Evolutionary conservation across 2,329 filamentous ascomycete genomes (phyloP).

Genomic region (Colletotrichum filicis): DNA sequence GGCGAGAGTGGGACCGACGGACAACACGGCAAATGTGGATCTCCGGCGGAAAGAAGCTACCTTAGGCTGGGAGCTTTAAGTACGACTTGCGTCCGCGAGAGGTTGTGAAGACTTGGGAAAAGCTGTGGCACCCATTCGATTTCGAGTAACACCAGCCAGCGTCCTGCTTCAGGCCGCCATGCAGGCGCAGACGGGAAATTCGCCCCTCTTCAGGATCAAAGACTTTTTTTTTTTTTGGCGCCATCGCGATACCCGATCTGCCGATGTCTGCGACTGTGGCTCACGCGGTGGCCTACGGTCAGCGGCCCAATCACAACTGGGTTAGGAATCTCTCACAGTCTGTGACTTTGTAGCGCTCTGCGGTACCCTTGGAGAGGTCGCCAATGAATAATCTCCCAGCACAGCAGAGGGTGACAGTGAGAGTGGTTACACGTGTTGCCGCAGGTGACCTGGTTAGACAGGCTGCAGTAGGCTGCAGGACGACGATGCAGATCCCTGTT

Average conservation of each 20-base stretch:
- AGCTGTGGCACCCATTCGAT: not conserved
- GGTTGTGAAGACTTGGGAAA: not conserved
- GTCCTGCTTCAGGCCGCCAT: constrained; percentile 3
- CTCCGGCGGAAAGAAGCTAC: not conserved
- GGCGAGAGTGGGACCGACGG: not conserved
- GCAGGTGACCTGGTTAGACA: constrained; percentile 27
- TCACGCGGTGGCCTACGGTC: not conserved
- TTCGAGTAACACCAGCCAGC: not conserved
- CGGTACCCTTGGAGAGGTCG: not conserved
- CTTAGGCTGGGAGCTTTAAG: not conserved
- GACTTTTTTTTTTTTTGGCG: constrained; percentile 1
- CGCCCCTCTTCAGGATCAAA: not conserved
- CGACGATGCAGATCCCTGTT: constrained; percentile 20
- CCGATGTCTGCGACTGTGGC: not conserved
- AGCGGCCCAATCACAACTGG: constrained; percentile 3
- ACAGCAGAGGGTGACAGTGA: constrained; percentile 4
- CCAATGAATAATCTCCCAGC: constrained; percentile 14
- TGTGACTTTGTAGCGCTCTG: constrained; percentile 1
- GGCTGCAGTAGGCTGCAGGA: constrained; percentile 30
- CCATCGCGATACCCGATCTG: constrained; percentile 14
- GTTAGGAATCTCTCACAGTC: not conserved
- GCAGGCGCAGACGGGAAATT: not conserved
- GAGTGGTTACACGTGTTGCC: constrained; percentile 35
- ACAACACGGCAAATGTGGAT: not conserved
- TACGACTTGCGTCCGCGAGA: not conserved